phyloP scores from a whole-genome alignment of 2,329 filamentous ascomycete genomes.

The Lecanicillium sp. region DNA sequence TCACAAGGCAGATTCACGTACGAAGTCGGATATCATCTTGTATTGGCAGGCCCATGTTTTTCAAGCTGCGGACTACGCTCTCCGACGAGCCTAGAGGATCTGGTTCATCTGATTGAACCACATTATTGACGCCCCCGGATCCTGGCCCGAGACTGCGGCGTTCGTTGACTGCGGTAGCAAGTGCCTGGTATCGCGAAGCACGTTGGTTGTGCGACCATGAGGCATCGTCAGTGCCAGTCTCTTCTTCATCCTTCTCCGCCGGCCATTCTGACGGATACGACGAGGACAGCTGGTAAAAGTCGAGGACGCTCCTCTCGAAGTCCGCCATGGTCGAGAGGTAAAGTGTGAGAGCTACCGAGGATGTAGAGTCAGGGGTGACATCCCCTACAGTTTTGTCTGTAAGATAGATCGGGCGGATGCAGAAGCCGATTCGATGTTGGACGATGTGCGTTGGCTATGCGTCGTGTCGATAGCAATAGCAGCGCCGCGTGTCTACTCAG shows the following conservation, averaged over 20 bases:
- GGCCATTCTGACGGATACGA: slow-evolving; percentile 83
- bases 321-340: slow-evolving; percentile 47
- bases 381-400: slow-evolving; percentile 6
- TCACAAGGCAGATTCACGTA: slow-evolving; percentile 30
- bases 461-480: too few relatives aligned
- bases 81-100: slow-evolving; percentile 84
- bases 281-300: slow-evolving; percentile 79
- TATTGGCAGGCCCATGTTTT: slow-evolving; percentile 66
- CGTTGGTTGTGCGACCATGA: slow-evolving; percentile 44
- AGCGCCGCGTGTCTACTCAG: too few relatives aligned
- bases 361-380: not conserved
- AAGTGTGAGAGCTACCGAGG: not conserved
- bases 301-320: slow-evolving; percentile 68
- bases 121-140: slow-evolving; percentile 58
- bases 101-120: slow-evolving; percentile 84
- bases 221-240: slow-evolving; percentile 49
- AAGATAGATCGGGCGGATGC: not conserved
- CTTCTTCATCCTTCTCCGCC: slow-evolving; percentile 63
- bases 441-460: too few relatives aligned
- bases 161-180: slow-evolving; percentile 67
- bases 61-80: slow-evolving; percentile 75
- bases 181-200: slow-evolving; percentile 75
- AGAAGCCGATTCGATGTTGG: too few relatives aligned
- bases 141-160: slow-evolving; percentile 58
- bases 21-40: slow-evolving; percentile 76